Conservation (phyloP, 257 asterid species). For the Oldenlandia corymbosa region DNA sequence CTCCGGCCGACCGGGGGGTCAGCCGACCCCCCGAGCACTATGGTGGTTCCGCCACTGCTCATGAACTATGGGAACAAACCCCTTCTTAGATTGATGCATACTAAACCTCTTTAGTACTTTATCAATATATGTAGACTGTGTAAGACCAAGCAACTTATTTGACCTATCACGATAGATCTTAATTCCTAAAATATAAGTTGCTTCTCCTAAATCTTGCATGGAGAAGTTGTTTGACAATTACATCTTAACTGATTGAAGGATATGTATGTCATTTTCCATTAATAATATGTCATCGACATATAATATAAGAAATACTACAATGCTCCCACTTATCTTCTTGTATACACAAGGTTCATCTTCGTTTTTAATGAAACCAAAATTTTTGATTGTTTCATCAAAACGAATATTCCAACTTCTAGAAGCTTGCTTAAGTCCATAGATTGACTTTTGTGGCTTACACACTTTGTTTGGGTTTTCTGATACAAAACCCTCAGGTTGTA, state of each 20-base stretch:
- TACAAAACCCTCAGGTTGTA: not conserved
- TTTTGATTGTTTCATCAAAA: not conserved
- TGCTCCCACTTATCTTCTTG: not conserved
- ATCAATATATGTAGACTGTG: not conserved
- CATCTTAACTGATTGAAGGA: not conserved
- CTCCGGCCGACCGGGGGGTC: no score
- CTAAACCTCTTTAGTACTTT: not conserved
- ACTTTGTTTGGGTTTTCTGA: not conserved
- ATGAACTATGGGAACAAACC: not conserved
- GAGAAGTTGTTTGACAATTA: no score
- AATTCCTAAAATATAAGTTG: no score
- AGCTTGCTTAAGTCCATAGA: not conserved
- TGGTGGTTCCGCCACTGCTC: no score
- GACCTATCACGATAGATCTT: no score
- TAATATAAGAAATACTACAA: not conserved
- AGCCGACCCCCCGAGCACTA: no score
- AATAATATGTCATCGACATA: not conserved
- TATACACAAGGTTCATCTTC: slow-evolving; percentile 1
- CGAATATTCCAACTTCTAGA: not conserved
- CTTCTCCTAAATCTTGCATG: no score
- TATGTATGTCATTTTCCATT: not conserved
- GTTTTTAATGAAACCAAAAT: not conserved
- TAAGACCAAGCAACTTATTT: no score
- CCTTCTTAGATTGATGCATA: not conserved
- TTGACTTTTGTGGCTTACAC: not conserved